Evolutionary conservation across 352 stramenopile genomes (phyloP), one percentile per base, ranked within the genome.

Genomic region (Phytophthora pluvialis): DNA sequence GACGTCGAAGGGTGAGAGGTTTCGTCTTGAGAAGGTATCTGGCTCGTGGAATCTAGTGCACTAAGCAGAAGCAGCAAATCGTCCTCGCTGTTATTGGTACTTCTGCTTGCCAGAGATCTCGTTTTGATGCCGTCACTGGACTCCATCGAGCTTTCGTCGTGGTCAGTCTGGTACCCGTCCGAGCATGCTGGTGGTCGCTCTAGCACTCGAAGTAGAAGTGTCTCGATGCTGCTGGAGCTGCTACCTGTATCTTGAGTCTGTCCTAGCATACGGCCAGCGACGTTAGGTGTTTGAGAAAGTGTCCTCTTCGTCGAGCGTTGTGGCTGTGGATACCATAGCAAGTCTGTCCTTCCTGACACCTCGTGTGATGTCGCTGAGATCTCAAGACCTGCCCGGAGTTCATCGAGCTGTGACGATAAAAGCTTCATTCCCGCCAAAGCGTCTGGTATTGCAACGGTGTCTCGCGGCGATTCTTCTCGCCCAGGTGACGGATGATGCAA

Each of bases 331-430:
- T 48, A 67, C 65, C 60, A 62, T 40, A 59, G 46, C 32, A 21
- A 53, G 46, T 42, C 26, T 45, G 36, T 35, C 5, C 15, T 44
- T 50, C 4, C 25, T 6, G 39, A n/a, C 42, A 45, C 13, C 26
- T 45, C 10, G 1, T 33, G 12, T 16, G 18, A 12, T 40, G 13
- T 46, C 15, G 64, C 48, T 2, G 65, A 56, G 33, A 10, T 42
- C 7, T 72, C 40, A 9, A 84, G 50, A 55, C 64, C 64, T 15
- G 63, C 68, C 13, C 71, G 77, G 10, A 89, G 60, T 13, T 57
- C 60, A 2, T 75, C 50, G 2, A 89, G 32, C 25, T 85, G 76
- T 3, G 78, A 73, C 6, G 77, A 82, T 13, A 82, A 59, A 26
- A 83, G 25, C 15, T 73, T 77, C 12, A 67, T 71, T 1, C 75